Conservation (phyloP, 768 basidiomycete genomes). For the Hypholoma sublateritium region DNA sequence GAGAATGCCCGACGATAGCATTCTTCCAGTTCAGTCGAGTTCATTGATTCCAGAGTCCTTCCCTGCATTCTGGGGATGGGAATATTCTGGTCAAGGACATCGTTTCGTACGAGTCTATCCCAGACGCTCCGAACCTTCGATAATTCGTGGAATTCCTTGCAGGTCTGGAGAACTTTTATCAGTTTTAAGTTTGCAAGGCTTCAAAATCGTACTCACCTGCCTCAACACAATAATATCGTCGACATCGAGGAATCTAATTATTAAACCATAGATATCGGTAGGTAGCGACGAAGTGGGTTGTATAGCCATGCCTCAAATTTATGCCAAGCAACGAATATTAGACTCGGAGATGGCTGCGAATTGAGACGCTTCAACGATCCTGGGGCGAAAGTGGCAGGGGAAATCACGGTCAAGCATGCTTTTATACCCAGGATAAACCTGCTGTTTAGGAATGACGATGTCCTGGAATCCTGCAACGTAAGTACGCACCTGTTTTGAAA, state of each 20-base stretch:
- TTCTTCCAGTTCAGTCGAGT: constrained; percentile 43
- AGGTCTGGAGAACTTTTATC: constrained; percentile 37
- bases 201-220: constrained; percentile 35
- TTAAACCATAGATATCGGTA: constrained; percentile 44
- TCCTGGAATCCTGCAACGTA: neutral
- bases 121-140: constrained; percentile 53
- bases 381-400: neutral
- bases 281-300: constrained; percentile 34
- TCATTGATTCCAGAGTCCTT: constrained; percentile 32
- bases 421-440: constrained; percentile 1
- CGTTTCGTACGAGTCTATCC: constrained; percentile 40
- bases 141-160: constrained; percentile 37
- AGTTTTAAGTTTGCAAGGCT: neutral
- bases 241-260: constrained; percentile 42
- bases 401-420: neutral
- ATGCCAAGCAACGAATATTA: neutral
- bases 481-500: neutral
- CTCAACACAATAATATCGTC: constrained; percentile 44
- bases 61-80: constrained; percentile 44
- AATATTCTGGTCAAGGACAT: constrained; percentile 40
- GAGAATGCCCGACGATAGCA: constrained; percentile 37
- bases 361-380: neutral
- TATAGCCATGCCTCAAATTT: neutral
- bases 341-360: no score
- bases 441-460: constrained; percentile 4